Conservation (phyloP, 1,284 basidiomycete genomes). For the Cryptococcus depauperatus region DNA sequence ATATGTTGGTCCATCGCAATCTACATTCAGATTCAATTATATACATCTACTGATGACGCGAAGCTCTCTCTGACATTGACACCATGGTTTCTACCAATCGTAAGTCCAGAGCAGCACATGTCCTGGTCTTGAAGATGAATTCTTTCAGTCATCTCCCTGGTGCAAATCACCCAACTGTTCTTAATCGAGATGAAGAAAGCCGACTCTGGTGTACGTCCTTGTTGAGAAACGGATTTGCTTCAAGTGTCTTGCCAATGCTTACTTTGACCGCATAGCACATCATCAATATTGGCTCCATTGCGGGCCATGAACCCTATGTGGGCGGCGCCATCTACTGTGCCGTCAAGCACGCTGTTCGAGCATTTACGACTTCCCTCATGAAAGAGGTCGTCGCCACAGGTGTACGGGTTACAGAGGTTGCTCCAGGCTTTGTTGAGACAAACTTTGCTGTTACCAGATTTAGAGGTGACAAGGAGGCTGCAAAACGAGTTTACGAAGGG, state of each 20-base stretch:
- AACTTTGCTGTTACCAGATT: slow-evolving; percentile 76
- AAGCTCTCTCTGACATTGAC: slow-evolving; percentile 36
- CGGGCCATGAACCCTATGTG: slow-evolving; percentile 83
- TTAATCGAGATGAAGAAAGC: slow-evolving; percentile 75
- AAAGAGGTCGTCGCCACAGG: slow-evolving; percentile 81
- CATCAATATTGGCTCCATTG: slow-evolving; percentile 91
- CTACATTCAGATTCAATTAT: neutral
- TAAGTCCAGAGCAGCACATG: slow-evolving; percentile 2
- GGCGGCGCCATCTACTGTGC: slow-evolving; percentile 56
- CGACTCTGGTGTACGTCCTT: slow-evolving; percentile 54
- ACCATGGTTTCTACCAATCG: slow-evolving; percentile 82
- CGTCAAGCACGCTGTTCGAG: slow-evolving; percentile 59
- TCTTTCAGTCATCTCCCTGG: slow-evolving; percentile 28
- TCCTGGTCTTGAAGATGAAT: neutral
- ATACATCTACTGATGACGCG: slow-evolving; percentile 7
- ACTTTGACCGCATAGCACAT: slow-evolving; percentile 53
- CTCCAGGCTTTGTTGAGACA: slow-evolving; percentile 54
- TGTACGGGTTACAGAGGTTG: slow-evolving; percentile 83
- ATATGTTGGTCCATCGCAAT: neutral
- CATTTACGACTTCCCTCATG: slow-evolving; percentile 77
- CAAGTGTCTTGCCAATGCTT: neutral
- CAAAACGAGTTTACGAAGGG: slow-evolving; percentile 80
- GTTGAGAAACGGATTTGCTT: no score
- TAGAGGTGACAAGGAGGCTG: slow-evolving; percentile 68
- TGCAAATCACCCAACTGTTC: slow-evolving; percentile 36